Evolutionary conservation across 164 flowering plant genomes (phyloP).

Genomic region (Akebia trifoliata): DNA sequence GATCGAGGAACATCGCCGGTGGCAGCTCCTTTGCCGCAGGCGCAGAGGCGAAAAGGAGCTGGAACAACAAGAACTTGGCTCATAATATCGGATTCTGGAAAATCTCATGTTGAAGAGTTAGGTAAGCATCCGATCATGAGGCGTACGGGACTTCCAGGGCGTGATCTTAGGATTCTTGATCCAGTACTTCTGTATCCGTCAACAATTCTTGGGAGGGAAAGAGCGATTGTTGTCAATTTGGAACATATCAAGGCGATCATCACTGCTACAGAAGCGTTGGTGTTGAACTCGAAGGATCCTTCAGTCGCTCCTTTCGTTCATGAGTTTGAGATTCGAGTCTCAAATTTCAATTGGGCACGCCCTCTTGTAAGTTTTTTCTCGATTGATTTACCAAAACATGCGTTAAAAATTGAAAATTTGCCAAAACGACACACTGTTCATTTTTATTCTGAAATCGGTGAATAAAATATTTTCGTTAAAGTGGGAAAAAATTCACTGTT

Average conservation of each 20-base stretch:
- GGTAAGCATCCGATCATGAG: slow-evolving; percentile 37
- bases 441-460: too few species aligned
- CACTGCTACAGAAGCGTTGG: slow-evolving; percentile 35
- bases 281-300: slow-evolving; percentile 31
- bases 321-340: slow-evolving; percentile 32
- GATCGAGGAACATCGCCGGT: neutral
- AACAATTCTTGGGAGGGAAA: slow-evolving; percentile 34
- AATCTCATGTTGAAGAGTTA: slow-evolving; percentile 27
- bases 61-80: slow-evolving; percentile 38
- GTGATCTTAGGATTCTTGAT: slow-evolving; percentile 35
- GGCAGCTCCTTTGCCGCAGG: slow-evolving; percentile 6
- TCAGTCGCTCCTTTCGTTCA: slow-evolving; percentile 29
- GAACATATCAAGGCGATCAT: slow-evolving; percentile 43
- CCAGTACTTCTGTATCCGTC: slow-evolving; percentile 36
- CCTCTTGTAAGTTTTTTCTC: slow-evolving; percentile 10
- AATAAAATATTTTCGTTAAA: too few species aligned
- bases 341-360: slow-evolving; percentile 3
- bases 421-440: too few species aligned
- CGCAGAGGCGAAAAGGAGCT: slow-evolving; percentile 23
- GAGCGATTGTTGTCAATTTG: slow-evolving; percentile 36
- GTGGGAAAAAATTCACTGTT: too few species aligned
- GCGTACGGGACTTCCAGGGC: slow-evolving; percentile 31
- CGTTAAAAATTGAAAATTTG: too few species aligned
- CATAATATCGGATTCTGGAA: slow-evolving; percentile 29
- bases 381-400: too few species aligned